These are phyloP conservation scores for Aotearoamyces nothofagi DNA, from an alignment of 2,329 filamentous ascomycete genomes.

Conservation along the genomic window DNA sequence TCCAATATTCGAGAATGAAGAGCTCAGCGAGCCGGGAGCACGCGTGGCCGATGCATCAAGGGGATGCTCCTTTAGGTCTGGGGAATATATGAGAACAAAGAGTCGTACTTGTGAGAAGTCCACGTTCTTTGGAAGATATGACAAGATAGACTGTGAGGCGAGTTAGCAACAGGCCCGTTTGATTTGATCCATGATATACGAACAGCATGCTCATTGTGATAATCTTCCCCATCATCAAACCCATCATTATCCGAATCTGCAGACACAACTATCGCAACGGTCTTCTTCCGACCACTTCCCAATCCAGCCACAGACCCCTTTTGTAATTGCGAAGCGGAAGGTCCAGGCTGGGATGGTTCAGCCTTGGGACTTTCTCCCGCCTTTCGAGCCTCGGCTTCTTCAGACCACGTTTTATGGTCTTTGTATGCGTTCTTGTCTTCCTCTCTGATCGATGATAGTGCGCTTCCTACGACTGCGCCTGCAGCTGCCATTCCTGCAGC, in stretches of 20 bases:
- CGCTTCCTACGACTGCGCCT: slow-evolving; percentile 67
- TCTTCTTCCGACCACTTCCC: slow-evolving; percentile 38
- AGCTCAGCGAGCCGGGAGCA: slow-evolving; percentile 51
- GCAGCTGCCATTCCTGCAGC: slow-evolving; percentile 71
- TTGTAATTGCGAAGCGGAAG: neutral
- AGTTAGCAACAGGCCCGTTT: no score
- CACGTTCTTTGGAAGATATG: slow-evolving; percentile 67
- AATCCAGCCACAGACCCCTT: slow-evolving; percentile 1
- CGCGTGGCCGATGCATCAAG: slow-evolving; percentile 37
- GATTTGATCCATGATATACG: slow-evolving; percentile 22
- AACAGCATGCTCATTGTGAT: slow-evolving; percentile 69
- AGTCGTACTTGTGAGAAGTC: slow-evolving; percentile 62
- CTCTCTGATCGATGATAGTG: slow-evolving; percentile 69
- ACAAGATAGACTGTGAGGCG: slow-evolving; percentile 59
- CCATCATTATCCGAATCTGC: slow-evolving; percentile 51
- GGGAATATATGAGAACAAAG: slow-evolving; percentile 82
- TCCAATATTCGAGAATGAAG: slow-evolving; percentile 79
- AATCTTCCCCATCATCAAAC: slow-evolving; percentile 42
- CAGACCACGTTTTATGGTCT: slow-evolving; percentile 84
- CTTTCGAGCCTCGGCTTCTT: slow-evolving; percentile 63
- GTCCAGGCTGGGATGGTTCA: slow-evolving; percentile 12
- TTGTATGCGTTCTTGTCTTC: slow-evolving; percentile 68
- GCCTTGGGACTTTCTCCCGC: slow-evolving; percentile 21
- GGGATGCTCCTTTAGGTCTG: slow-evolving; percentile 54
- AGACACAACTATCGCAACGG: slow-evolving; percentile 78